These are phyloP conservation scores for Alternaria rosae DNA, from an alignment of 2,329 filamentous ascomycete genomes.

Conservation along the genomic window DNA sequence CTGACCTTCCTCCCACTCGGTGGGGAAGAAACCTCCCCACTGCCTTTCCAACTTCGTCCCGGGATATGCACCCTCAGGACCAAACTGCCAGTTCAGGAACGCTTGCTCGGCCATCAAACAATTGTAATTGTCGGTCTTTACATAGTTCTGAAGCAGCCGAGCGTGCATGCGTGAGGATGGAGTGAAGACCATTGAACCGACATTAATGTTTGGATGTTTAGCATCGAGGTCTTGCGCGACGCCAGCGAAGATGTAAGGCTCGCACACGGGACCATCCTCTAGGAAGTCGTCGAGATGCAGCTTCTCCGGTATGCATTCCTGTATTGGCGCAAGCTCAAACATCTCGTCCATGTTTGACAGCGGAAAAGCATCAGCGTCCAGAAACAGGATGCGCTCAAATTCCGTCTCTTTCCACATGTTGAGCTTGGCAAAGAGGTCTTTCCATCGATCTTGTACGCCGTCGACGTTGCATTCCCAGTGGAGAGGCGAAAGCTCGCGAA, in stretches of 20 bases:
- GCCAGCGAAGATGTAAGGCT: constrained; percentile 41
- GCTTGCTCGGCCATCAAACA: constrained; percentile 45
- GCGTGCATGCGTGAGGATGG: constrained; percentile 40
- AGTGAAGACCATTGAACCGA: constrained; percentile 43
- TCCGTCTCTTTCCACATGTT: constrained; percentile 47
- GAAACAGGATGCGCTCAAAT: constrained; percentile 41
- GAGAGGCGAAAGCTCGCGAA: constrained; percentile 40
- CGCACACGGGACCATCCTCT: constrained; percentile 31
- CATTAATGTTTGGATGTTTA: constrained; percentile 37
- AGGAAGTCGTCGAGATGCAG: constrained; percentile 37
- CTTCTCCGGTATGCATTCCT: constrained; percentile 31
- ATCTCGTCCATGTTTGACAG: constrained; percentile 39
- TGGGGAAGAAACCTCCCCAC: constrained; percentile 40
- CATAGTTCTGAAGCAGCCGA: constrained; percentile 43
- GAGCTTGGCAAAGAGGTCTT: constrained; percentile 47
- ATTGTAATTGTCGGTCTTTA: constrained; percentile 41
- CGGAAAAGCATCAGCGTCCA: constrained; percentile 47
- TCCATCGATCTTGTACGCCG: constrained; percentile 37
- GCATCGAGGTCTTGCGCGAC: constrained; percentile 28
- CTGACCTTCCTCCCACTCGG: constrained; percentile 28
- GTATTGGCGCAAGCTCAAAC: constrained; percentile 32
- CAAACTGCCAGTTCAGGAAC: constrained; percentile 46
- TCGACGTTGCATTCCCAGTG: constrained; percentile 37
- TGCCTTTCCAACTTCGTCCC: constrained; percentile 29
- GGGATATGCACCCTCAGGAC: constrained; percentile 37